Evolutionary conservation across 164 flowering plant genomes (phyloP).

Genomic region (Pachysandra terminalis): DNA sequence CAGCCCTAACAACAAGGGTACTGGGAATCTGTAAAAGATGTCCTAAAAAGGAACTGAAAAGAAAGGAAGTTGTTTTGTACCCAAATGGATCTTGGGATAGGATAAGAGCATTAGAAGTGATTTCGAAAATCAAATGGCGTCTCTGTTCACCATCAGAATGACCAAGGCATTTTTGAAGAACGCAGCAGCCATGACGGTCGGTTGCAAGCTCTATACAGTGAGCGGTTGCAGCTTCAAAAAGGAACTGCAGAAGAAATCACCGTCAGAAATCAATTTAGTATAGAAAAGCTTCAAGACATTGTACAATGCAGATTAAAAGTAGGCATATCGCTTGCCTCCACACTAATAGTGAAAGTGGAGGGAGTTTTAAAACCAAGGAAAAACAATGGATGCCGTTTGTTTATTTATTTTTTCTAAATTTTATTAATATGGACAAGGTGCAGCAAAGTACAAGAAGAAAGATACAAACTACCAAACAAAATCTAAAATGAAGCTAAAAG

Average conservation of each 20-base stretch:
- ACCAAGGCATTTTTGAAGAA: constrained; percentile 60
- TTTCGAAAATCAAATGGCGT: constrained; percentile 30
- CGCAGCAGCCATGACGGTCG: constrained; percentile 77
- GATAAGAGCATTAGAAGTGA: constrained; percentile 48
- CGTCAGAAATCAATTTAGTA: no score
- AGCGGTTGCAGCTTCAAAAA: constrained; percentile 49
- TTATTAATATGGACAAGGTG: no score
- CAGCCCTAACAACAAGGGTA: no score
- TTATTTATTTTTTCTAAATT: no score
- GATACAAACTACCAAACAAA: no score
- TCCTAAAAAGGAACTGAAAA: background rate
- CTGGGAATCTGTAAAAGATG: no score
- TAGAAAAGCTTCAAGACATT: background rate
- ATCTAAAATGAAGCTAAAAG: no score
- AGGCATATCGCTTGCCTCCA: background rate
- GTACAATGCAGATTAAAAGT: background rate
- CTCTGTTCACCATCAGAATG: constrained; percentile 45
- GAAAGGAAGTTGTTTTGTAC: no score
- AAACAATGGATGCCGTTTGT: no score
- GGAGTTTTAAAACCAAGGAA: background rate
- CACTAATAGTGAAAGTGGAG: background rate
- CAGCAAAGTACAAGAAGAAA: no score
- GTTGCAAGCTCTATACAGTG: constrained; percentile 65
- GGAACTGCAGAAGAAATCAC: constrained; percentile 54
- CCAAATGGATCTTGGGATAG: constrained; percentile 70